Evolutionary conservation across 345 rosid species (phyloP), one percentile per base, ranked within the genome.

Genomic region (Dipteronia dyeriana): DNA sequence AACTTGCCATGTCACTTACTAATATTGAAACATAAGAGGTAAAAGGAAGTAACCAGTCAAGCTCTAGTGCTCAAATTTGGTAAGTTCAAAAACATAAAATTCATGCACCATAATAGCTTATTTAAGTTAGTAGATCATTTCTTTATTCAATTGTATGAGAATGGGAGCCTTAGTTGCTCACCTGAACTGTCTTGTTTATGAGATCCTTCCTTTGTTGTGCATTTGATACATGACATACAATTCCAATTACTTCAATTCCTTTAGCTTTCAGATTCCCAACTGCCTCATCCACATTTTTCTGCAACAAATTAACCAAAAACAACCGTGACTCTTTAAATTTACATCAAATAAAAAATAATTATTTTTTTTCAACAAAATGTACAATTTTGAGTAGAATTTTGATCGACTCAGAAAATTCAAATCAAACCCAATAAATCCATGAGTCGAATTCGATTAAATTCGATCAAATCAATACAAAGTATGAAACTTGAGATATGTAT

Each of bases 251-350:
- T 75, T 91, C 86, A 75, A 94, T 88, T 68, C 97, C 98, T 79
- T 78, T 38, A 9, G 86, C 84, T 84, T 82, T 87, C 76, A 94
- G 94, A 80, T 92, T 86, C 68, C 84, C 88, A 61, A 85, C 90
- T 6, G 99, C 98, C 70, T 91, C 92, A 3, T 94, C 95, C 45
- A 94, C 97, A 76, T 96, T 96, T 85, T 84, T 83, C 98, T 94
- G 80, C 74, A 76, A 78, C 74, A 62, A 77, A 68, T 38, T 34
- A 0, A 71, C 57, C 66, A 11, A 63, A n/a, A 19, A 73, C 63
- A 54, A 66, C 34, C 14, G 22, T 53, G 57, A 0, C 66, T 23
- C 75, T 38, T 60, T 16, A 49, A 60, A 71, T 39, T 62, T 22
- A 67, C 0, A 61, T 16, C 16, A 22, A 60, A 73, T 4, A 12